These are phyloP conservation scores for Torulaspora delbrueckii DNA, from an alignment of 805 yeast species.

Conservation along the genomic window DNA sequence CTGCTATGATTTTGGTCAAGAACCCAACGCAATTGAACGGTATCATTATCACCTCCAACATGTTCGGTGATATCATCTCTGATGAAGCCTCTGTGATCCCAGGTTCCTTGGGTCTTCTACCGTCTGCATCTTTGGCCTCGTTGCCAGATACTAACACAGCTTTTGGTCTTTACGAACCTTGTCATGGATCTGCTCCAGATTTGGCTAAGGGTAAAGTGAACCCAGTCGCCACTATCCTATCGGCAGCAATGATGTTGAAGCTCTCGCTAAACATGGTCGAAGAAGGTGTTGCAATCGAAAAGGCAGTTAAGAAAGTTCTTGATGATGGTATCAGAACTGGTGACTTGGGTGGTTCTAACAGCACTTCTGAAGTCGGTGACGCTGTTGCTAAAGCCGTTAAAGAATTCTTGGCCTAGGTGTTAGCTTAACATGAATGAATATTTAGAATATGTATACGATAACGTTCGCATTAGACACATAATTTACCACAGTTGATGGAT, in stretches of 20 bases:
- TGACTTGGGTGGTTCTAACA: constrained; percentile 78
- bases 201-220: constrained; percentile 81
- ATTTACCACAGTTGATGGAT: not conserved
- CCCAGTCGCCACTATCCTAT: constrained; percentile 91
- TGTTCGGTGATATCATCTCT: constrained; percentile 97
- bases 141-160: constrained; percentile 92
- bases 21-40: constrained; percentile 90
- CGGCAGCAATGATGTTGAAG: constrained; percentile 96
- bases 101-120: constrained; percentile 92
- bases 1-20: constrained; percentile 95
- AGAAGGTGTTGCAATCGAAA: constrained; percentile 85
- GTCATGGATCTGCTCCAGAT: constrained; percentile 98
- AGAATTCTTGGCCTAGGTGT: constrained; percentile 39
- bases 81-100: constrained; percentile 98
- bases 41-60: constrained; percentile 84
- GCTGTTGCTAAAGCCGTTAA: constrained; percentile 76
- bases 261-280: constrained; percentile 75
- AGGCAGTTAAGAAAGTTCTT: constrained; percentile 77
- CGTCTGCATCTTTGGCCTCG: constrained; percentile 93
- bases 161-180: constrained; percentile 95
- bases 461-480: constrained; percentile 1
- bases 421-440: constrained; percentile 2
- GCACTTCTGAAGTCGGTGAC: constrained; percentile 90
- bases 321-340: constrained; percentile 86
- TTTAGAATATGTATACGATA: constrained; percentile 6